Evolutionary conservation across 2,329 filamentous ascomycete species (phyloP).

Genomic region (Colletotrichum gloeosporioides): DNA sequence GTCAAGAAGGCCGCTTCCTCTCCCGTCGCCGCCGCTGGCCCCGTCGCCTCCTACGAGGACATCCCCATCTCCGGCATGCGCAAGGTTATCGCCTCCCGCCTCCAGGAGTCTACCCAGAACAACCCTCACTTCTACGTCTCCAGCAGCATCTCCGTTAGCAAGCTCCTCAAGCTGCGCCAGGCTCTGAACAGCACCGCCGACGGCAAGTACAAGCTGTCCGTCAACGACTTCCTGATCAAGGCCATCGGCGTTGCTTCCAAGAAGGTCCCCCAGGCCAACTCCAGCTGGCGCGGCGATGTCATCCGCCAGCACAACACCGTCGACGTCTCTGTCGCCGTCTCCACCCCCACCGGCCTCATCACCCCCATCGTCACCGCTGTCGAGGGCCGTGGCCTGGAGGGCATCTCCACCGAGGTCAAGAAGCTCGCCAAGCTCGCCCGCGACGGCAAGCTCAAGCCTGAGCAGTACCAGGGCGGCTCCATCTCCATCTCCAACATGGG

Average conservation of each 20-base stretch:
- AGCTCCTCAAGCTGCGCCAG: constrained; percentile 94
- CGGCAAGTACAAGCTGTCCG: constrained; percentile 98
- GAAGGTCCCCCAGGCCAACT: constrained; percentile 96
- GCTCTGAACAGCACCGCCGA: constrained; percentile 88
- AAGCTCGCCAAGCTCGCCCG: constrained; percentile 95
- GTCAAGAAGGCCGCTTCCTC: constrained; percentile 82
- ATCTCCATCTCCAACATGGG: constrained; percentile 99
- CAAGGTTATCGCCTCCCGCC: constrained; percentile 93
- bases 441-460: constrained; percentile 98
- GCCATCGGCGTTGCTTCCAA: constrained; percentile 85
- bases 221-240: constrained; percentile 99
- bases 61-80: constrained; percentile 89
- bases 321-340: constrained; percentile 94
- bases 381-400: constrained; percentile 83
- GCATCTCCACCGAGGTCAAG: constrained; percentile 90
- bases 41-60: constrained; percentile 74
- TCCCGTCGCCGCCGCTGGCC: constrained; percentile 56
- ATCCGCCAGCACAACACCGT: constrained; percentile 94
- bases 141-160: constrained; percentile 86
- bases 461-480: constrained; percentile 98
- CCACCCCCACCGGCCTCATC: constrained; percentile 92
- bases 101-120: constrained; percentile 82
- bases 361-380: constrained; percentile 95
- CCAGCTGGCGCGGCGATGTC: constrained; percentile 87
- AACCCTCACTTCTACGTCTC: constrained; percentile 99